Evolutionary conservation across 2,329 filamentous ascomycete genomes (phyloP), one percentile per base, ranked within the genome.

Genomic region (Fusarium nematophilum): DNA sequence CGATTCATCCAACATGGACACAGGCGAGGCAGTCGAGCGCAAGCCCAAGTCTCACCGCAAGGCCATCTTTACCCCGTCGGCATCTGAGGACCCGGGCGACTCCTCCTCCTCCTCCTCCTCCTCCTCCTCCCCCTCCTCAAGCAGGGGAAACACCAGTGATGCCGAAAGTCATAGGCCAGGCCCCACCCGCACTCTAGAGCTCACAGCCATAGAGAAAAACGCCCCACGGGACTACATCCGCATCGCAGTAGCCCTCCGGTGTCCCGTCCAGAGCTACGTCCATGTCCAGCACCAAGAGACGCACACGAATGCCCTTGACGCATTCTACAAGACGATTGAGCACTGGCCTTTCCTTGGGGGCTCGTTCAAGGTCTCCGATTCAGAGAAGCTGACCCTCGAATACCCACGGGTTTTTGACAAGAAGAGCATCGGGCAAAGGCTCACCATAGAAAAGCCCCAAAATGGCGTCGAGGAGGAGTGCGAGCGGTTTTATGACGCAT

Each of bases 301-400:
- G 4, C 6, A 27, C n/a, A 18, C 14, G 1, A 15, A 34, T 10
- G 40, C 46, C 5, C 9, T 11, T 9, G 23, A 33, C 1, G 46
- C 57, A 2, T 53, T 65, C n/a, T 33, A 14, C 23, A 30, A 37
- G 21, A 52, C 59, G 5, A 13, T 65, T 2, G 6, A 46, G 17
- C 47, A 46, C 34, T 68, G 61, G 61, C 56, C 58, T 3, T 62
- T 64, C 14, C 57, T 68, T 1, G 34, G 25, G 10, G 66, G 65
- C 4, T 11, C 5, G 10, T 57, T 68, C 18, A 18, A 26, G 7
- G 34, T 17, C 7, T 36, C 33, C 3, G 18, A 34, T 3, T n/a
- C 36, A 14, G 21, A 38, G 9, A 50, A 38, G 18, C 9, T 65
- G 9, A 23, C 34, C 6, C 43, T 68, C 8, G 30, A 30, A n/a